phyloP scores from a whole-genome alignment of 495 filamentous ascomycete genomes.

The Aeminium ludgeri region DNA sequence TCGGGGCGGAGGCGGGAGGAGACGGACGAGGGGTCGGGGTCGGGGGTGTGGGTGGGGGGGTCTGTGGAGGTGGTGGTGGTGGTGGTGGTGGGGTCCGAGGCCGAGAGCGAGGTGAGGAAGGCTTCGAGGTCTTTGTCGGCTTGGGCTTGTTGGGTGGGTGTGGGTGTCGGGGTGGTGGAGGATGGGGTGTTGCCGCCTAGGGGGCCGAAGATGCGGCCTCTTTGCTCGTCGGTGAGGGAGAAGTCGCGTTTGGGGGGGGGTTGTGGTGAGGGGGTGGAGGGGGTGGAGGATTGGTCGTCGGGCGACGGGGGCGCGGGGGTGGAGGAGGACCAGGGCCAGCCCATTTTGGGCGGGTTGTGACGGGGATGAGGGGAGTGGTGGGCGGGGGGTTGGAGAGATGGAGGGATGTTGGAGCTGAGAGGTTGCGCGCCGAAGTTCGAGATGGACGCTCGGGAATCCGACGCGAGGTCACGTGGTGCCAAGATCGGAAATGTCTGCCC shows the following conservation, averaged over 20 bases:
- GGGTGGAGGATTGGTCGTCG: background rate
- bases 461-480: too few species aligned
- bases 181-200: background rate
- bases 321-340: constrained; percentile 21
- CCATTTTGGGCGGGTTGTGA: too few species aligned
- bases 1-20: constrained; percentile 6
- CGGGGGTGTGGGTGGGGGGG: constrained; percentile 4
- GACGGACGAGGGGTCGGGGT: too few species aligned
- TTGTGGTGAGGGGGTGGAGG: constrained; percentile 7
- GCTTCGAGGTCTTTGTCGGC: constrained; percentile 45
- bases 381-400: too few species aligned
- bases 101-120: constrained; percentile 37
- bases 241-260: constrained; percentile 2
- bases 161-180: background rate
- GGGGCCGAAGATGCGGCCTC: constrained; percentile 9
- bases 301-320: background rate
- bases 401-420: too few species aligned
- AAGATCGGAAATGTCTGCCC: too few species aligned
- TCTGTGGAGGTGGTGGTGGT: constrained; percentile 5
- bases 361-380: too few species aligned
- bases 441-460: too few species aligned
- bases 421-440: too few species aligned
- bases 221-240: constrained; percentile 7
- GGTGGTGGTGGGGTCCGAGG: constrained; percentile 19
- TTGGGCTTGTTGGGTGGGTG: constrained; percentile 33